These are phyloP conservation scores for Ottelia alismoides DNA, from an alignment of 106 monocot species.

Conservation along the genomic window DNA sequence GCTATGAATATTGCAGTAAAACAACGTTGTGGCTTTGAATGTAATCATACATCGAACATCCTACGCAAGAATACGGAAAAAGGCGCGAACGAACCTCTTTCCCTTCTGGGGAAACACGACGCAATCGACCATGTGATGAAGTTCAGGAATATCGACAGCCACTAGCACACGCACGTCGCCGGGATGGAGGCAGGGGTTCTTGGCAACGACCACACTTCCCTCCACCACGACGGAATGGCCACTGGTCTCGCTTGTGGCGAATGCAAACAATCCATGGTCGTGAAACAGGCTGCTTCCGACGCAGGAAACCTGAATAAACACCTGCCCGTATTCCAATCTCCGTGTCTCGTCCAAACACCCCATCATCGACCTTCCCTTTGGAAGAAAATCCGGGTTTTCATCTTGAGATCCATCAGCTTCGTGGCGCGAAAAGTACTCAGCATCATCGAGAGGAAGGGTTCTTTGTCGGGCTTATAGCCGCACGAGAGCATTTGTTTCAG, in stretches of 20 bases:
- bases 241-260: constrained; percentile 8
- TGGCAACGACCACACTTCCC: constrained; percentile 67
- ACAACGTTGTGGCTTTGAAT: too few species aligned
- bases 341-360: constrained; percentile 91
- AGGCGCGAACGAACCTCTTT: constrained; percentile 30
- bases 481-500: constrained; percentile 56
- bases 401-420: constrained; percentile 60
- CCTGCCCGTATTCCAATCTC: constrained; percentile 65
- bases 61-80: background rate
- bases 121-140: constrained; percentile 88
- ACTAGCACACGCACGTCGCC: constrained; percentile 58
- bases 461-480: constrained; percentile 61
- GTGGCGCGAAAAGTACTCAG: constrained; percentile 58
- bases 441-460: constrained; percentile 78
- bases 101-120: constrained; percentile 93
- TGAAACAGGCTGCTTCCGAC: constrained; percentile 4
- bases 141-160: constrained; percentile 66
- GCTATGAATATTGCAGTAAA: too few species aligned
- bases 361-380: constrained; percentile 78
- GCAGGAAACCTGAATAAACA: constrained; percentile 61
- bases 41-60: background rate
- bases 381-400: constrained; percentile 75
- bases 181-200: constrained; percentile 92
- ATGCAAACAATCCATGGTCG: constrained; percentile 14
- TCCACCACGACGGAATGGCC: constrained; percentile 19